A percentile compares a stretch with the other conserved stretches of the same genome.
Evolutionary conservation across 495 filamentous ascomycete species (phyloP).

Genomic region (Tuber borchii): DNA sequence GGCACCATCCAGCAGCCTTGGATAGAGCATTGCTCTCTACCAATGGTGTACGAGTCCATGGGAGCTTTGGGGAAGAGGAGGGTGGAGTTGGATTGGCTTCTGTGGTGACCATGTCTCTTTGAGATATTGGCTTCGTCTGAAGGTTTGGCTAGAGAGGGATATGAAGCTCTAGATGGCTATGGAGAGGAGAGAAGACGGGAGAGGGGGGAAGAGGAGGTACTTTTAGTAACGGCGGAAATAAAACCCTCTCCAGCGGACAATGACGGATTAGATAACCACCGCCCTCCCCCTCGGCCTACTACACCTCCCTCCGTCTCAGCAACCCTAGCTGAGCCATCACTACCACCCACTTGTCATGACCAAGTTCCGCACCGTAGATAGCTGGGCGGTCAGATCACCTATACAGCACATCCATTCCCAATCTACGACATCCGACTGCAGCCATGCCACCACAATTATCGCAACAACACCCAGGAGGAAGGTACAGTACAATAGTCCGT

Average conservation of each 20-base stretch:
- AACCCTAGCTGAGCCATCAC: background rate
- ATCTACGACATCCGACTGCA: background rate
- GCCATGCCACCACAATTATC: background rate
- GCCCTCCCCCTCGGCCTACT: background rate
- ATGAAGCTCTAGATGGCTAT: background rate
- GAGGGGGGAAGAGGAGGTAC: background rate
- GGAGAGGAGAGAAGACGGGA: background rate
- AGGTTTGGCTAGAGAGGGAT: background rate
- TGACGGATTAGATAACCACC: background rate
- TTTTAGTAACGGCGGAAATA: background rate
- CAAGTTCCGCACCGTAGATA: background rate
- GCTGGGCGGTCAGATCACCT: background rate
- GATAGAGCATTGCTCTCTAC: conserved; percentile 58
- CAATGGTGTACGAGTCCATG: conserved; percentile 52
- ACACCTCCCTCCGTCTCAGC: background rate
- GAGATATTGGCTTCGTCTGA: background rate
- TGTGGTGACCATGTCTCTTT: conserved; percentile 29
- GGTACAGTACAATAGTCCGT: background rate
- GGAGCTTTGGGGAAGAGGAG: conserved; percentile 18
- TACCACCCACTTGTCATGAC: background rate
- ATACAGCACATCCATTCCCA: background rate
- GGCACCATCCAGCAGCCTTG: conserved; percentile 60
- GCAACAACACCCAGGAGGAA: background rate
- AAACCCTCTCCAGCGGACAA: background rate
- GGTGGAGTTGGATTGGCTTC: conserved; percentile 13